Evolutionary conservation across 2,329 filamentous ascomycete genomes (phyloP), one percentile per base, ranked within the genome.

Genomic region (Chrysosporium queenslandicum): DNA sequence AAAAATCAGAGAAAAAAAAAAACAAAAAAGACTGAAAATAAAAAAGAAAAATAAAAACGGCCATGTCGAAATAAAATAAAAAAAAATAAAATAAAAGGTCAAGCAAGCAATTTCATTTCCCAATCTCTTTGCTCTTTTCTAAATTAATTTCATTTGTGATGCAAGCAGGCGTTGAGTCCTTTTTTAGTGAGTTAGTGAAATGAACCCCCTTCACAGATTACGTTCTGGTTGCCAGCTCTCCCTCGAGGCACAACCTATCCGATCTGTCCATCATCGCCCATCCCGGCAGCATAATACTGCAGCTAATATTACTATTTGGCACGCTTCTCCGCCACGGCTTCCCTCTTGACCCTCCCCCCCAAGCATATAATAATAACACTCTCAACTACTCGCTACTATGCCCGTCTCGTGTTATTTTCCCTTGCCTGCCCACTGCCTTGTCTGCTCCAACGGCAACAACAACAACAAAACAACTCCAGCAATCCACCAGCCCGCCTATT

Each of bases 291-390:
- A 39, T 52, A 45, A 45, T 46, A 52, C 32, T 37, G 4, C 27
- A 29, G 43, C 21, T 45, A 45, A 30, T 45, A 36, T 25, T 25
- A 27, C 23, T 46, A 37, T 39, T 39, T 43, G 27, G 27, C 34
- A n/a, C n/a, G 40, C 39, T 12, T 37, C 32, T 37, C 32, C 40
- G 41, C 47, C 47, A 50, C 47, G 47, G 47, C 25, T 40, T 27
- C 53, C 37, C 46, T 52, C n/a, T n/a, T n/a, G n/a, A n/a, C n/a
- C n/a, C n/a, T n/a, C n/a, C 49, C 41, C 46, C 48, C 40, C 4
- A 9, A 50, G 27, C 32, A 55, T 50, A 55, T 55, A 55, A 55
- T 55, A 55, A 55, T 53, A 55, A 42, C 51, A 53, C 51, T n/a
- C n/a, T 50, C 46, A 48, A 47, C 46, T 48, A 53, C 51, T 46